Base-by-base conservation (phyloP, 2,329 filamentous ascomycete species). In the Capronia epimyces region DNA sequence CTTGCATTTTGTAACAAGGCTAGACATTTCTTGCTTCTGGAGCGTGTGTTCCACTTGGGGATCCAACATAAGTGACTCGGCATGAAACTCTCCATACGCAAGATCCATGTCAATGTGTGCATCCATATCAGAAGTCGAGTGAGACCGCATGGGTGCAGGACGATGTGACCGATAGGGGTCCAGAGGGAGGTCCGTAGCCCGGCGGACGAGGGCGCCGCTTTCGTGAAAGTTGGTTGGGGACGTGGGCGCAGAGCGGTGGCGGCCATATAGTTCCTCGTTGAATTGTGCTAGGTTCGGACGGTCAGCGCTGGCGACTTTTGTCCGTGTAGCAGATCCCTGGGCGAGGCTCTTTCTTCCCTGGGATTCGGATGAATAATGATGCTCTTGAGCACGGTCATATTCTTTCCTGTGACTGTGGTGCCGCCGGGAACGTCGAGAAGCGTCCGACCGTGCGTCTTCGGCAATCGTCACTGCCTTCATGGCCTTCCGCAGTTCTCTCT, bases 41-140 rank as follows among this genome's bases (percentile, higher is more conserved):
- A 56, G 25, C 10, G 72, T 69, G 31, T 85, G 75, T 34, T 79
- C 71, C 47, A 75, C 62, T 43, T 54, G 39, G 10, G 56, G 54
- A 32, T 71, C 65, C 44, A 71, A 67, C 53, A 77, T 63, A 63
- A 80, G 71, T 47, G 64, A 71, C 66, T 69, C 88, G 69, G 61
- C 89, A 80, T 50, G 87, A 82, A 93, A 75, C 46, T 87, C 83
- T 53, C 91, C 91, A 63, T 96, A 97, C 6, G 91, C 91, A 6
- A 97, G 76, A 65, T 95, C 79, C 87, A 95, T 89, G 64, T 96
- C 91, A 61, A 95, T 83, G 49, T 82, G 74, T 18, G 69, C 62
- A 15, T 55, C 52, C 15, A 57, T 39, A 12, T 60, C 59, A 1
- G 61, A 57, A 12, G 53, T 46, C 5, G 60, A 62, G 16, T 57